Evolutionary conservation across 257 asterid species (phyloP), one percentile per base, ranked within the genome.

Genomic region (Solanum clarkiae): DNA sequence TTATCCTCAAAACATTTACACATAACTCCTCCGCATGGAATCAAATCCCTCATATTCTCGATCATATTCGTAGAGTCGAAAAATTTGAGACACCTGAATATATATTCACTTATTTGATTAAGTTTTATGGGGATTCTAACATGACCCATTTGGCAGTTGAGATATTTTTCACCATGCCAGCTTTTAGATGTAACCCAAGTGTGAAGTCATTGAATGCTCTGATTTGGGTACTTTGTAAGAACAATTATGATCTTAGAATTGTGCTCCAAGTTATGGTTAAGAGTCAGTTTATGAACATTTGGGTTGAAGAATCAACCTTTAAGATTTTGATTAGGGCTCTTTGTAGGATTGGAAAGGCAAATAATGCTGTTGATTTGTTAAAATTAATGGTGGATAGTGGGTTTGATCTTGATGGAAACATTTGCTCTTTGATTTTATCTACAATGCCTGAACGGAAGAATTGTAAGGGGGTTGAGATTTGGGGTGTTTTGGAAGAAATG

Each of bases 321-420:
- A 86, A 84, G 84, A 88, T 94, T 81, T 86, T 95, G 85, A 92
- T 94, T 86, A 89, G 86, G 86, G 95, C 91, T 60, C 94, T 95
- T 84, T 95, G 98, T 87, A 68, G 75, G 85, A 80, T 84, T 68
- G 94, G 97, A 70, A 90, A 87, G 18, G 85, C 87, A 8, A 85
- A 84, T 63, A 44, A 81, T 47, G 97, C 95, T 40, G 79, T 90
- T 82, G 92, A 89, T 85, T 54, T 95, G 84, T 74, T 93, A 86
- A 80, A 89, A 36, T 84, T 82, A 24, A 88, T 93, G 93, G 94
- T 83, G 70, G 90, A 85, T 20, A 92, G 91, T 49, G 97, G 97
- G 45, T 92, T 89, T 80, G 59, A 51, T 83, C 72, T 89, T 4
- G 95, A 91, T 87, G 90, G 87, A 66, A 90, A 84, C n/a, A 45